phyloP scores from a whole-genome alignment of 257 asterid species.

The Euphrasia confusa region DNA sequence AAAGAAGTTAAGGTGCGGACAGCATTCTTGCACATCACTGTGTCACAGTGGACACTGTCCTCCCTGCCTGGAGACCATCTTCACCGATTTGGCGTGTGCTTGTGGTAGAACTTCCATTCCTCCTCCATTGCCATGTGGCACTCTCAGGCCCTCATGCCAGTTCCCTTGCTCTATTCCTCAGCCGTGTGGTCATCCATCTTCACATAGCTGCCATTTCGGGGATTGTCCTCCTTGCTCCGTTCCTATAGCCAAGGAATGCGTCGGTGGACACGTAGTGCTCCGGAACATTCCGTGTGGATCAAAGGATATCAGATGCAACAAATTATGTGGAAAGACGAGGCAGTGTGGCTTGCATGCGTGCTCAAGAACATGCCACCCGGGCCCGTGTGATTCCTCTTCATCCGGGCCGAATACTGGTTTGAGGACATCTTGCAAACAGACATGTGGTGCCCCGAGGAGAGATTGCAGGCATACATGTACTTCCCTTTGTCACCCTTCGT shows the following conservation, averaged over 20 bases:
- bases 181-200: conserved; percentile 90
- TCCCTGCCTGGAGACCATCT: conserved; percentile 86
- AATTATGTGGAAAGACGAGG: conserved; percentile 90
- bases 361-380: conserved; percentile 79
- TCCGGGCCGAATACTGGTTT: conserved; percentile 36
- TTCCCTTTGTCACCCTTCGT: conserved; percentile 77
- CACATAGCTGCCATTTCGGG: conserved; percentile 98
- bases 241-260: conserved; percentile 85
- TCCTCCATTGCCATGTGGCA: conserved; percentile 97
- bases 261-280: conserved; percentile 89
- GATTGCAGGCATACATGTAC: conserved; percentile 92
- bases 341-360: conserved; percentile 97
- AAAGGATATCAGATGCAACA: conserved; percentile 86
- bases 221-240: conserved; percentile 91
- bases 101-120: conserved; percentile 93
- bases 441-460: conserved; percentile 95
- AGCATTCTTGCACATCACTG: conserved; percentile 78
- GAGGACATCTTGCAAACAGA: conserved; percentile 77
- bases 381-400: conserved; percentile 63
- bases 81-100: conserved; percentile 84
- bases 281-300: conserved; percentile 93
- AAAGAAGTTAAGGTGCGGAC: conserved; percentile 95
- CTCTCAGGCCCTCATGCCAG: conserved; percentile 87
- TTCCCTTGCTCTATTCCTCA: conserved; percentile 83
- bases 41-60: conserved; percentile 99